phyloP scores from a whole-genome alignment of 345 rosid species.

The Raphanus raphanistrum region DNA sequence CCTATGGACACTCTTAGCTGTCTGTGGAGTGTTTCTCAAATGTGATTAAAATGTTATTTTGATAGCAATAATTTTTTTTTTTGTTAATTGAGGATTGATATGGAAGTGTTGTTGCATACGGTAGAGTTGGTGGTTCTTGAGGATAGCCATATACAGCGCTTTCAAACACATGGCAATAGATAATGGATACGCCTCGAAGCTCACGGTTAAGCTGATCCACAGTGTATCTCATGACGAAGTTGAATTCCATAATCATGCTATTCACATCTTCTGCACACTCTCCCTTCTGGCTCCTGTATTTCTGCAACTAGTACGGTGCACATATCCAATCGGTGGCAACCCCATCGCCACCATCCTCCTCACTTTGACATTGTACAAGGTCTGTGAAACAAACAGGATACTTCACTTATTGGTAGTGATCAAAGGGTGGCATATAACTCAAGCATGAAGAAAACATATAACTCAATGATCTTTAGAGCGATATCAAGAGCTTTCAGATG shows the following conservation, averaged over 20 bases:
- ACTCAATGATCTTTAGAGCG: background rate
- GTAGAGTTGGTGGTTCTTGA: conserved; percentile 57
- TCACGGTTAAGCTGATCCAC: conserved; percentile 55
- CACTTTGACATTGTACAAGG: conserved; percentile 59
- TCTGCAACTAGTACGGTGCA: conserved; percentile 84
- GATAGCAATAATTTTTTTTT: background rate
- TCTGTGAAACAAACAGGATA: conserved; percentile 44
- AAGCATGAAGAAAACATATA: background rate
- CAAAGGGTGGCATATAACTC: background rate
- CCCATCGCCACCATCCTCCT: conserved; percentile 83
- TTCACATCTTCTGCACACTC: conserved; percentile 78
- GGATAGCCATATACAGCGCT: conserved; percentile 51
- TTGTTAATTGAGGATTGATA: background rate
- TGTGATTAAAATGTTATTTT: background rate
- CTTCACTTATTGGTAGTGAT: background rate
- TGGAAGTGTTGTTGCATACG: conserved; percentile 46
- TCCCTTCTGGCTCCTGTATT: conserved; percentile 60
- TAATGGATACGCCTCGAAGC: conserved; percentile 54
- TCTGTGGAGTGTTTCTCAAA: background rate
- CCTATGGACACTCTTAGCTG: background rate
- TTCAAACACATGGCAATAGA: conserved; percentile 56
- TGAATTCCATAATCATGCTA: conserved; percentile 69
- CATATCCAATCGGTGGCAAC: conserved; percentile 87
- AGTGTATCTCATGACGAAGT: conserved; percentile 73
- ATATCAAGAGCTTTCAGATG: background rate